Percentiles rank a stretch among this genome's conserved stretches.
Evolutionary conservation across 2,329 filamentous ascomycete species (phyloP).

Genomic region (Rhynchosporium graminicola): DNA sequence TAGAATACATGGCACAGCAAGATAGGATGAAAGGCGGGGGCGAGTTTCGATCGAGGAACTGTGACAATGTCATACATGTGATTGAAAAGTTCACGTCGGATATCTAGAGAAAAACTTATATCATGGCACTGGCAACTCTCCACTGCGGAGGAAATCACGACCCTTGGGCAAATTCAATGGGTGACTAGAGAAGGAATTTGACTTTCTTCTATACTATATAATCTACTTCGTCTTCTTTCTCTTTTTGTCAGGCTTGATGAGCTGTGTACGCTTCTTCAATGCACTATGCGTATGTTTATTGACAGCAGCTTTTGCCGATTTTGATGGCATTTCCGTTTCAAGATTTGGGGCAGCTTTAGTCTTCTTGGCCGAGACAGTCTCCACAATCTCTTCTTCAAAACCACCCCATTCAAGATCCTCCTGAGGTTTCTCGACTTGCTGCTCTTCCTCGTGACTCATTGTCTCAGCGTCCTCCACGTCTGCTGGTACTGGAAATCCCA

Average conservation of each 20-base stretch:
- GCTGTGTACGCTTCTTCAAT: constrained; percentile 21
- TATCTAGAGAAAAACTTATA: background rate
- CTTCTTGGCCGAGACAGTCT: background rate
- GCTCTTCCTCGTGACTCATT: constrained; percentile 17
- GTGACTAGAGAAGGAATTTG: background rate
- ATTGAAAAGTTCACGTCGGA: background rate
- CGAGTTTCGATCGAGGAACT: background rate
- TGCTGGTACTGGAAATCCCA: constrained; percentile 44
- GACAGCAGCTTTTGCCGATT: constrained; percentile 5
- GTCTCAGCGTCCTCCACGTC: constrained; percentile 22
- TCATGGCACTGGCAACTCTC: background rate
- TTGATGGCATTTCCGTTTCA: constrained; percentile 2
- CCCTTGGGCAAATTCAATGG: background rate
- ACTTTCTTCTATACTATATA: background rate
- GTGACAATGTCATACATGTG: background rate
- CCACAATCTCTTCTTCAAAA: constrained; percentile 36
- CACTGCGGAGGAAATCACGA: background rate
- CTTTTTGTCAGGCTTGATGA: constrained; percentile 29
- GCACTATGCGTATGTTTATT: constrained; percentile 16
- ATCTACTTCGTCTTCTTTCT: constrained; percentile 22
- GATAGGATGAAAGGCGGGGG: background rate
- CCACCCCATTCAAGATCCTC: constrained; percentile 43
- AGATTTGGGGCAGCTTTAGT: background rate
- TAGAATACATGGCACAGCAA: background rate
- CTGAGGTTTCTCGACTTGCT: constrained; percentile 33